Evolutionary conservation across 176 grass and related monocot genomes (phyloP).

Genomic region (Oryza nivara): DNA sequence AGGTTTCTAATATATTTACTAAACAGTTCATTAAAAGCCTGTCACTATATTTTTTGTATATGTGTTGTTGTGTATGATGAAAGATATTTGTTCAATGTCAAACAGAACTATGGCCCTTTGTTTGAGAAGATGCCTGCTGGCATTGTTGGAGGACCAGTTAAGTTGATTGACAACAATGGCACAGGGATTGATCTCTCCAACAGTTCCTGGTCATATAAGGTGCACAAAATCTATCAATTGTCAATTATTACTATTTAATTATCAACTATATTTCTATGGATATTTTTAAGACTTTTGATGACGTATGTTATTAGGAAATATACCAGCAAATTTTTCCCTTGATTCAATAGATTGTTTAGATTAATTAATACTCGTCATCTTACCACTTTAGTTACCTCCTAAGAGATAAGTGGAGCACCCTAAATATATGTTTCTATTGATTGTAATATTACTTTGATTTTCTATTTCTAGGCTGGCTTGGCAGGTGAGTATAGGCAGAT

Average conservation of each 20-base stretch:
- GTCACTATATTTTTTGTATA: no score
- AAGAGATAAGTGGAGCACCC: no score
- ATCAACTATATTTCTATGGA: neutral
- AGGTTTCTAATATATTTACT: slow-evolving; percentile 37
- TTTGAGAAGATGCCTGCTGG: slow-evolving; percentile 47
- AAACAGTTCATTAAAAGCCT: no score
- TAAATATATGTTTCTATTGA: no score
- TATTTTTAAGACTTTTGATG: neutral
- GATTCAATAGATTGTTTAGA: no score
- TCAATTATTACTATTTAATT: neutral
- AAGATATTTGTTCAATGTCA: neutral
- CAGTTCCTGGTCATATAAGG: slow-evolving; percentile 58
- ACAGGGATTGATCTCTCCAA: slow-evolving; percentile 45
- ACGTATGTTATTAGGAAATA: no score
- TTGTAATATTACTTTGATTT: no score
- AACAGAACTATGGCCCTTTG: slow-evolving; percentile 46
- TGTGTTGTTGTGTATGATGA: no score
- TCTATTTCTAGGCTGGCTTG: slow-evolving; percentile 39
- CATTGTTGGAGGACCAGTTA: slow-evolving; percentile 12
- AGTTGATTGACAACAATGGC: neutral
- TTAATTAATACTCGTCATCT: no score
- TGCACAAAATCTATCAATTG: neutral
- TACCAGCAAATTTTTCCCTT: no score
- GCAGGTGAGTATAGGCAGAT: slow-evolving; percentile 59
- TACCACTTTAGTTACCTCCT: no score